Evolutionary conservation across 495 filamentous ascomycete species (phyloP).

Genomic region (Trichocladium antarcticum): DNA sequence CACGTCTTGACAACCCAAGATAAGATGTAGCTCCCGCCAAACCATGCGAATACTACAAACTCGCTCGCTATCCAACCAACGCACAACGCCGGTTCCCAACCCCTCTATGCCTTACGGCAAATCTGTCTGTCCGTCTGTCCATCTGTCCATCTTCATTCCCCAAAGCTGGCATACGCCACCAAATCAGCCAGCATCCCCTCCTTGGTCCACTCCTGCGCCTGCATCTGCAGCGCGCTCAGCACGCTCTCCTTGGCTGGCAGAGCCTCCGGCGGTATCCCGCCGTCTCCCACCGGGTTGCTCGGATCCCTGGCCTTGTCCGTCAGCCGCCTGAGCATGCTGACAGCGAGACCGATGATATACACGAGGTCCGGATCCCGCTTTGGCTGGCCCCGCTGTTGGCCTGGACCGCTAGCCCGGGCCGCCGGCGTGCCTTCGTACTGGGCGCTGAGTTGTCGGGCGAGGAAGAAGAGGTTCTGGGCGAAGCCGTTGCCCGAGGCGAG

Average conservation of each 20-base stretch:
- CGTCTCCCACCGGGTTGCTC: neutral
- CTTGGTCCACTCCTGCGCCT: constrained; percentile 42
- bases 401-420: neutral
- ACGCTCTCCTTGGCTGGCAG: constrained; percentile 61
- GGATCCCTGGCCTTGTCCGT: constrained; percentile 57
- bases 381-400: constrained; percentile 23
- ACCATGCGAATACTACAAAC: neutral
- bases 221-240: constrained; percentile 54
- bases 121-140: too few relatives aligned
- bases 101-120: too few relatives aligned
- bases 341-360: constrained; percentile 57
- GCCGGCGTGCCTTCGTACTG: constrained; percentile 41
- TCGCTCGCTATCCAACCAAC: neutral
- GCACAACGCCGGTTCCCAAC: neutral
- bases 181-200: constrained; percentile 57
- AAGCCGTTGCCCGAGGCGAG: constrained; percentile 78
- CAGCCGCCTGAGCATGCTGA: constrained; percentile 57
- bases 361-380: constrained; percentile 38
- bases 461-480: constrained; percentile 60
- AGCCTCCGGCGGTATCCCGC: constrained; percentile 48
- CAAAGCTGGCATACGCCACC: constrained; percentile 58
- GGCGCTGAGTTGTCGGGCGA: constrained; percentile 58
- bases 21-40: neutral
- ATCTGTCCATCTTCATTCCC: constrained; percentile 18
- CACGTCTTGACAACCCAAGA: too few relatives aligned